Conservation (phyloP, 805 yeast species). For the Starmerella asiatica region DNA sequence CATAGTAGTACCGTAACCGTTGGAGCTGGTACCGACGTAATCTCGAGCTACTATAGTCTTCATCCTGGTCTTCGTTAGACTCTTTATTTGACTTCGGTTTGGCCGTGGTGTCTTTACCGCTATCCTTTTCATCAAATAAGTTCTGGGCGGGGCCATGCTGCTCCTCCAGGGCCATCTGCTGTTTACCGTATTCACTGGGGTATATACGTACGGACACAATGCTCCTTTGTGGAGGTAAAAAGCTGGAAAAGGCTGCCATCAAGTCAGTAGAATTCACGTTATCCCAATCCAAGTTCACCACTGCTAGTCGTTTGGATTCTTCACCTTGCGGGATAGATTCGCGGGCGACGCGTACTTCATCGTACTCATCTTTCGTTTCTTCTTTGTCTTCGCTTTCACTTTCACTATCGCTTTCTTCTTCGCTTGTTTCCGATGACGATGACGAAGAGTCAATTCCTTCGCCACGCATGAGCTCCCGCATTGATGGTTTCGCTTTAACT, state of each 20-base stretch:
- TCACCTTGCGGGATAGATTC: conserved; percentile 73
- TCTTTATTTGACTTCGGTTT: conserved; percentile 27
- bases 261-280: conserved; percentile 76
- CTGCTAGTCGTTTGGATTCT: conserved; percentile 71
- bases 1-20: conserved; percentile 83
- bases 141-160: conserved; percentile 86
- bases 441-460: conserved; percentile 8
- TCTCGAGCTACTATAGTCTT: conserved; percentile 73
- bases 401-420: conserved; percentile 5
- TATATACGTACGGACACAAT: conserved; percentile 57
- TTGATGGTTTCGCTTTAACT: conserved; percentile 3
- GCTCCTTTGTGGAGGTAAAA: conserved; percentile 62
- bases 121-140: conserved; percentile 36
- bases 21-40: conserved; percentile 85
- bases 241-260: conserved; percentile 76
- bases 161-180: conserved; percentile 80
- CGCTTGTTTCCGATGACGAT: conserved; percentile 6
- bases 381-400: conserved; percentile 8
- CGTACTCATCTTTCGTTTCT: conserved; percentile 24
- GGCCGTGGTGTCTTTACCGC: conserved; percentile 21
- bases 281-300: conserved; percentile 96
- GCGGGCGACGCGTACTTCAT: conserved; percentile 21
- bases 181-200: conserved; percentile 89
- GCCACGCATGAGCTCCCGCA: conserved; percentile 21
- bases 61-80: conserved; percentile 40